These are phyloP conservation scores for Geosiphon pyriformis DNA, from an alignment of 192 early-diverging fungal genomes.

Conservation along the genomic window DNA sequence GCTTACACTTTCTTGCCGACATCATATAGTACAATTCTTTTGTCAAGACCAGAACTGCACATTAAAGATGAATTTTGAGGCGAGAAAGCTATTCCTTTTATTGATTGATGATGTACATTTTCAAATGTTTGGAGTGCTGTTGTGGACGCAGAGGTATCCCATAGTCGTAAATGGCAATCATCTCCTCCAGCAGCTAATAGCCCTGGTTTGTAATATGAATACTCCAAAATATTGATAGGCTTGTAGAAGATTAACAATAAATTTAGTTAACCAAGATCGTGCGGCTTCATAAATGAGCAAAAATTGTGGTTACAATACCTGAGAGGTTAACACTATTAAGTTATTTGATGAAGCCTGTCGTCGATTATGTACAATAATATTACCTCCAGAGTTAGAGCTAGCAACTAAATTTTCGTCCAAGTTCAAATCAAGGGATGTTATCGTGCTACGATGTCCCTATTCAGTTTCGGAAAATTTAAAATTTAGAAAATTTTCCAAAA, in stretches of 20 bases:
- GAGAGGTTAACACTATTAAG: conserved; percentile 10
- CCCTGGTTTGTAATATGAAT: conserved; percentile 33
- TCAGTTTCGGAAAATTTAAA: neutral
- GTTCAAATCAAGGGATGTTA: conserved; percentile 24
- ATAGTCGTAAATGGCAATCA: conserved; percentile 37
- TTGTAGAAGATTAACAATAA: neutral
- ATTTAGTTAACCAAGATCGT: neutral
- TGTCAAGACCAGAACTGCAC: conserved; percentile 36
- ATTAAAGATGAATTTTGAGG: conserved; percentile 39
- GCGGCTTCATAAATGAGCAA: neutral
- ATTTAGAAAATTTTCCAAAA: neutral
- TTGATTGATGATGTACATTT: conserved; percentile 28
- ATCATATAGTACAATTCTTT: conserved; percentile 36
- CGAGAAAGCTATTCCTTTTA: conserved; percentile 40
- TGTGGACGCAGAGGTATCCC: conserved; percentile 32
- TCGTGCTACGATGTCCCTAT: conserved; percentile 24
- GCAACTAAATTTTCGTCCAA: conserved; percentile 25
- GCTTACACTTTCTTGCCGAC: conserved; percentile 33
- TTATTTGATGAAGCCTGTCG: conserved; percentile 18
- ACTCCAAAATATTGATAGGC: conserved; percentile 31
- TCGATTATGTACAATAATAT: conserved; percentile 27
- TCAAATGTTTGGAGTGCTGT: conserved; percentile 35
- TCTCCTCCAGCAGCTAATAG: conserved; percentile 36
- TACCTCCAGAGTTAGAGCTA: conserved; percentile 12
- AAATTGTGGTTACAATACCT: conserved; percentile 1